Conservation (phyloP, 139 green algal genomes). For the Ettlia oleoabundans region DNA sequence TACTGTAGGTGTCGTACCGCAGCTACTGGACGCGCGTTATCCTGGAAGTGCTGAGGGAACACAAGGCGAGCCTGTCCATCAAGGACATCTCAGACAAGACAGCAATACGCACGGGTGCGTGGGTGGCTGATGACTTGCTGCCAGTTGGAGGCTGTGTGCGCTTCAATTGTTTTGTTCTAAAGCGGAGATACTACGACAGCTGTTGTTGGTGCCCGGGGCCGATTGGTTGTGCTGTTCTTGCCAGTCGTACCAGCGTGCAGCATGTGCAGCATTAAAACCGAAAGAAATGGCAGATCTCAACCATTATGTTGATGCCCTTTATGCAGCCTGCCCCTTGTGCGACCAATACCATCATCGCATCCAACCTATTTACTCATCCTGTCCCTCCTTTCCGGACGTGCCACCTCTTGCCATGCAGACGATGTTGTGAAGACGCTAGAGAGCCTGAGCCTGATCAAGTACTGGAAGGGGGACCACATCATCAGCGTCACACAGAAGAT, state of each 20-base stretch:
- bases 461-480: conserved; percentile 82
- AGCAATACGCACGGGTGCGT: conserved; percentile 27
- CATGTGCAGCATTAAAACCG: no score
- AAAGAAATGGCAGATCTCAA: no score
- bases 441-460: conserved; percentile 84
- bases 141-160: neutral
- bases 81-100: conserved; percentile 60
- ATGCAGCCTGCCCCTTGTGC: no score
- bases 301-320: no score
- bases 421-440: conserved; percentile 95
- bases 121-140: neutral
- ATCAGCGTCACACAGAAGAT: conserved; percentile 62
- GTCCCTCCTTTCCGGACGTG: no score
- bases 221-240: neutral
- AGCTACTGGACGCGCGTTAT: conserved; percentile 96
- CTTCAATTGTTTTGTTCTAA: no score
- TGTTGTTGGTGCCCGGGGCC: neutral
- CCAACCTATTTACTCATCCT: no score
- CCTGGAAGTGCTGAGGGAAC: conserved; percentile 83
- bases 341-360: no score
- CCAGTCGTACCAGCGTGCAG: neutral
- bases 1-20: conserved; percentile 89
- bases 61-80: conserved; percentile 80
- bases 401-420: conserved; percentile 55
- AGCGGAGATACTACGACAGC: no score